These are phyloP conservation scores for Solanum virginianum DNA, from an alignment of 257 asterid species.

Conservation along the genomic window DNA sequence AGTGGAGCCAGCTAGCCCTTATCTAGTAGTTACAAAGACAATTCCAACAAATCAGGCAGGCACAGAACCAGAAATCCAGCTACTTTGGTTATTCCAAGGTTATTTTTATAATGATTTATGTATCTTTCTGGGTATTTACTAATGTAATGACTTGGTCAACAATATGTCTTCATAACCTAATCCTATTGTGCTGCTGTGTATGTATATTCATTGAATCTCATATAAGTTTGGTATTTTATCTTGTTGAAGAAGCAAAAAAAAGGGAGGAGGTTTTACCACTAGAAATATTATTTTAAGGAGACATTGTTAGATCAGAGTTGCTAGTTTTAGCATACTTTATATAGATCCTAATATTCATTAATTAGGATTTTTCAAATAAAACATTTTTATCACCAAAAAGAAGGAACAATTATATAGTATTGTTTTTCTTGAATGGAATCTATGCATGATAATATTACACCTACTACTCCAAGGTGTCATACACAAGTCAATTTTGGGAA, in stretches of 20 bases:
- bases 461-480: not conserved
- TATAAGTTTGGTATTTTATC: not conserved
- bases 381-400: too few relatives aligned
- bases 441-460: not conserved
- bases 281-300: not conserved
- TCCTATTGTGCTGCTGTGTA: not conserved
- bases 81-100: not conserved
- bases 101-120: not conserved
- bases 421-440: not conserved
- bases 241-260: not conserved
- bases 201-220: not conserved
- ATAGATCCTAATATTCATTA: too few relatives aligned
- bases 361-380: too few relatives aligned
- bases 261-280: not conserved
- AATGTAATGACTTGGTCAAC: not conserved
- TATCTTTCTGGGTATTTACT: not conserved
- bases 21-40: not conserved
- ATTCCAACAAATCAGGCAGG: not conserved
- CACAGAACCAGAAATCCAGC: not conserved
- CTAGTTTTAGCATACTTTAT: too few relatives aligned
- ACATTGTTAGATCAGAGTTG: not conserved
- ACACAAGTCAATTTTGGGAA: not conserved
- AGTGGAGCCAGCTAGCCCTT: not conserved
- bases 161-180: not conserved
- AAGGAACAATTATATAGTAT: not conserved